phyloP scores from a whole-genome alignment of 345 rosid genomes.

The Euclidium syriacum region DNA sequence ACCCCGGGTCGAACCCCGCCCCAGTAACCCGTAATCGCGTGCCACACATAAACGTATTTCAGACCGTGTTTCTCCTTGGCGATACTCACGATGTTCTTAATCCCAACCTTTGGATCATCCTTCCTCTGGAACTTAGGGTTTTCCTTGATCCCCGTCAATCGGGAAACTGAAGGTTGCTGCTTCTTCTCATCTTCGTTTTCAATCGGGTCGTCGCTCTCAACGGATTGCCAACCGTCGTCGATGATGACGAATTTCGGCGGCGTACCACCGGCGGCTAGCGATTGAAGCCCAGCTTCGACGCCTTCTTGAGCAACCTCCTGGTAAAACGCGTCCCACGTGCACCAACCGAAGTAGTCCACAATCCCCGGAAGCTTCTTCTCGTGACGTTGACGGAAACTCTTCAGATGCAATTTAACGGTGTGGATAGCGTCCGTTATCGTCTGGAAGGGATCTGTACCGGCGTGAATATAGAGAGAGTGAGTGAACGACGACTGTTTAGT shows the following conservation, averaged over 20 bases:
- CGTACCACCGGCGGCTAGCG: constrained; percentile 65
- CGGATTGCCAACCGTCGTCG: constrained; percentile 98
- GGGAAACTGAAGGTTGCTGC: constrained; percentile 37
- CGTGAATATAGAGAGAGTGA: constrained; percentile 58
- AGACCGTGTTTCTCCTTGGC: constrained; percentile 67
- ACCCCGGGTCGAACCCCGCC: constrained; percentile 88
- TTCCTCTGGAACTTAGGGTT: constrained; percentile 66
- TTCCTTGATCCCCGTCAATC: constrained; percentile 76
- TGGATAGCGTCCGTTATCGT: constrained; percentile 68
- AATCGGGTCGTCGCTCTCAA: constrained; percentile 37
- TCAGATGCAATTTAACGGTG: constrained; percentile 62
- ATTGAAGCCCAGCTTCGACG: constrained; percentile 70
- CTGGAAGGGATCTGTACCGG: constrained; percentile 75
- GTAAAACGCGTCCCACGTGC: constrained; percentile 99
- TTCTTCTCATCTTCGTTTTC: constrained; percentile 22
- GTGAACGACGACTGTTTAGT: constrained; percentile 62
- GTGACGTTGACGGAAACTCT: constrained; percentile 75
- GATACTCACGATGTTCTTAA: constrained; percentile 58
- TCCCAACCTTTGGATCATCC: constrained; percentile 59
- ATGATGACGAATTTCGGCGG: constrained; percentile 88
- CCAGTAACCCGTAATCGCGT: constrained; percentile 94
- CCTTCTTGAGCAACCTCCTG: constrained; percentile 93
- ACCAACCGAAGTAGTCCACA: constrained; percentile 88
- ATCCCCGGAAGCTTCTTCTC: constrained; percentile 87
- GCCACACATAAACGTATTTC: constrained; percentile 90